Evolutionary conservation across 257 asterid genomes (phyloP).

Genomic region (Fraxinus pennsylvanica): DNA sequence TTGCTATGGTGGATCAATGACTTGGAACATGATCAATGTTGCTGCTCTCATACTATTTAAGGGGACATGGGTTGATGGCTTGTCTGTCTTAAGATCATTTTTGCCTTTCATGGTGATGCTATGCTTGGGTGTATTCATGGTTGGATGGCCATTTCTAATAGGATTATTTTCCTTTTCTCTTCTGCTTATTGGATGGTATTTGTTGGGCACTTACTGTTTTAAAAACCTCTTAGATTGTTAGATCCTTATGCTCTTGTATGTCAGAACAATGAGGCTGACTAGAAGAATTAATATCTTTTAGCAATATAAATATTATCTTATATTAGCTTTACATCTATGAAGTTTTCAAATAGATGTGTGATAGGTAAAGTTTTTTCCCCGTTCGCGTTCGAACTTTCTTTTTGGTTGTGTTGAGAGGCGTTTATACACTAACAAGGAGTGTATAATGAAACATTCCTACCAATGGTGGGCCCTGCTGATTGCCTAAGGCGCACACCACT

Average conservation of each 20-base stretch:
- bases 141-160: constrained; percentile 77
- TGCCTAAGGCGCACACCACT: too few species aligned
- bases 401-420: too few species aligned
- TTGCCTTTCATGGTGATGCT: constrained; percentile 60
- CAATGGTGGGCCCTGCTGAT: too few species aligned
- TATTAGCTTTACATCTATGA: too few species aligned
- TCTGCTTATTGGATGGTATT: constrained; percentile 66
- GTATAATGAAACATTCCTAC: too few species aligned
- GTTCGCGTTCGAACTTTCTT: too few species aligned
- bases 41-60: constrained; percentile 59
- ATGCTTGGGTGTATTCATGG: constrained; percentile 69
- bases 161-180: constrained; percentile 65
- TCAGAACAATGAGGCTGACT: not conserved
- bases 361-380: too few species aligned
- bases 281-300: not conserved
- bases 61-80: constrained; percentile 73
- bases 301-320: too few species aligned
- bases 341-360: too few species aligned
- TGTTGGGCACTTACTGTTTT: constrained; percentile 52
- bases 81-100: constrained; percentile 64
- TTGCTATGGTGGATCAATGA: constrained; percentile 65
- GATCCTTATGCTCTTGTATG: constrained; percentile 16
- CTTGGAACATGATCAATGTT: constrained; percentile 87
- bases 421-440: too few species aligned
- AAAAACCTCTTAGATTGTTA: constrained; percentile 59